Percentiles rank a stretch among this genome's conserved stretches.
Conservation (phyloP, 306 rosid species). For the Trifolium fragiferum region DNA sequence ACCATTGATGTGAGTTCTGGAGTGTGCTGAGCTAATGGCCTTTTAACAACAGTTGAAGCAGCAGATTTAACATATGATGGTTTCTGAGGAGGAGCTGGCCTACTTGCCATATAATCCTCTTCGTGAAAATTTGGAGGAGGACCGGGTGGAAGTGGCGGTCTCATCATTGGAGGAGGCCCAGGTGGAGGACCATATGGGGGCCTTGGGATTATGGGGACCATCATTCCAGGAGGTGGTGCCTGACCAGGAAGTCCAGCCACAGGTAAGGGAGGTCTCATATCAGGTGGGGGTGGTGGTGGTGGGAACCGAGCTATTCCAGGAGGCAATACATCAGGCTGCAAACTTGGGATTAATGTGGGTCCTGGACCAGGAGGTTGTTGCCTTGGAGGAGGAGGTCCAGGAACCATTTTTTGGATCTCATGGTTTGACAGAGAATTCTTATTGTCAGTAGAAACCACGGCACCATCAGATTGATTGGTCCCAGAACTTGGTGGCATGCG, state of each 20-base stretch:
- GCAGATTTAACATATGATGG: constrained; percentile 97
- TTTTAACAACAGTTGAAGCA: constrained; percentile 95
- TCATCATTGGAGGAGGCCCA: constrained; percentile 98
- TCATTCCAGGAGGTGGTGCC: constrained; percentile 84
- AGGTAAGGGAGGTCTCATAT: constrained; percentile 78
- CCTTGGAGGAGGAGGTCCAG: constrained; percentile 86
- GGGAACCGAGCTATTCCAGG: constrained; percentile 87
- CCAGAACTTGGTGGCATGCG: constrained; percentile 68
- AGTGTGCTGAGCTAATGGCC: constrained; percentile 99
- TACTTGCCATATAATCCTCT: constrained; percentile 56
- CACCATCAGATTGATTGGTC: constrained; percentile 62
- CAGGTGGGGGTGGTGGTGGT: constrained; percentile 91
- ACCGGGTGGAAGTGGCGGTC: constrained; percentile 99
- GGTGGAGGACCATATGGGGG: constrained; percentile 97
- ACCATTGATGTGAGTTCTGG: constrained; percentile 99
- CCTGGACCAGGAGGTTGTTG: constrained; percentile 75
- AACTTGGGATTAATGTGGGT: constrained; percentile 57
- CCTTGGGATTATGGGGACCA: constrained; percentile 78
- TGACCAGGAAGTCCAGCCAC: constrained; percentile 72
- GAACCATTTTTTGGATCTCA: constrained; percentile 69
- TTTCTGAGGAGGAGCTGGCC: constrained; percentile 64
- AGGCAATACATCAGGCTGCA: constrained; percentile 82
- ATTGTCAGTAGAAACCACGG: constrained; percentile 53
- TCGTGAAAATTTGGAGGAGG: constrained; percentile 92
- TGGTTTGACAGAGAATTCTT: constrained; percentile 56